Percentiles rank a stretch among this genome's conserved stretches.
Conservation (phyloP, 2,329 filamentous ascomycete genomes). For the Claviceps humidiphila region DNA sequence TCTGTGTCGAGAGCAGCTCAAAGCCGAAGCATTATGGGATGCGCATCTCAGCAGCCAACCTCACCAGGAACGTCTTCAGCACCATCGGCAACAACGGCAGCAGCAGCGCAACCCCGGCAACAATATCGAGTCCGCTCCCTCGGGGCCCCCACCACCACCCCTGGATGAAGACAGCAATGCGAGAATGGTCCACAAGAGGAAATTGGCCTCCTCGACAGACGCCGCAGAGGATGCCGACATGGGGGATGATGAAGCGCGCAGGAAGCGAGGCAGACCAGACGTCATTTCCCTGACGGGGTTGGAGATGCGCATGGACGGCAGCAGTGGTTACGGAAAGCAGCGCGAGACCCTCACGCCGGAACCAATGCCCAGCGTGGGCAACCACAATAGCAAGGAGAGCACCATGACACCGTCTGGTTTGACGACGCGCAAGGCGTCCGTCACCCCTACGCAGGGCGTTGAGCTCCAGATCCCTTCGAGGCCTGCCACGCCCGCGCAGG, state of each 20-base stretch:
- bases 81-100: constrained; percentile 10
- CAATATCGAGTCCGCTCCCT: constrained; percentile 8
- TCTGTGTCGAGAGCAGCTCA: constrained; percentile 50
- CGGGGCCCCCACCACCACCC: not conserved
- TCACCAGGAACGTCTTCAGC: constrained; percentile 22
- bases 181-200: constrained; percentile 17
- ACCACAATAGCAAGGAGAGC: constrained; percentile 9
- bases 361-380: constrained; percentile 10
- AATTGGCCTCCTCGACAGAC: constrained; percentile 14
- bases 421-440: constrained; percentile 32
- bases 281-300: constrained; percentile 7
- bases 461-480: constrained; percentile 52
- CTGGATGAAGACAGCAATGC: constrained; percentile 6
- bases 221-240: constrained; percentile 22
- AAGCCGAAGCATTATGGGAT: constrained; percentile 55
- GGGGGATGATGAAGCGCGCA: constrained; percentile 19
- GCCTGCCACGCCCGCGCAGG: constrained; percentile 40
- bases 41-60: constrained; percentile 38
- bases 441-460: constrained; percentile 39
- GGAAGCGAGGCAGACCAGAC: constrained; percentile 34
- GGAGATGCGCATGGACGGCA: not conserved
- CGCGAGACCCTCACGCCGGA: constrained; percentile 9
- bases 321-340: constrained; percentile 4
- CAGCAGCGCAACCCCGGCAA: constrained; percentile 5
- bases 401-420: constrained; percentile 13